Base-by-base conservation (phyloP, 805 yeast species). In the Candida qinlingensis region DNA sequence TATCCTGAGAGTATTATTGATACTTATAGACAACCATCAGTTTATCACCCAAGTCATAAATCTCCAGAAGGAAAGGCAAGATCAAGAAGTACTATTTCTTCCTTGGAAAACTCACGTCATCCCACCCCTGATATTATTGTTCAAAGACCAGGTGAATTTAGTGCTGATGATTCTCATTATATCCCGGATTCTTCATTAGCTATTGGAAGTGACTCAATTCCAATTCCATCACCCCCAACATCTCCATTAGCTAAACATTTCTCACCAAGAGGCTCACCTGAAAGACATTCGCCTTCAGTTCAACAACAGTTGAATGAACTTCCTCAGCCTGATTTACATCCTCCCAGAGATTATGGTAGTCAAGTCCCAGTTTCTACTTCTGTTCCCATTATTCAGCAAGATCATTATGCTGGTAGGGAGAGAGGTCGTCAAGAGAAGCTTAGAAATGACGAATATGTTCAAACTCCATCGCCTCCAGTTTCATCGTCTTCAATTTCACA, bases 1-100 rank as follows among this genome's bases (percentile, higher is more conserved):
- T 58, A 58, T 43, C 57, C 63, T 9, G 60, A 55, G 6, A 57
- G 61, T 42, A 58, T 61, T 29, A 56, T 59, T 41, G 63, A 59
- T 28, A 49, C 57, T 3, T 59, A 59, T 25, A 48, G 51, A 34
- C 48, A 44, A 19, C 54, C 56, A 10, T 44, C 54, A 5, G 37
- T 50, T 19, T 39, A 45, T 25, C 40, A 43, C 9, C 30, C 40
- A 7, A 54, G 53, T 26, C 46, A 44, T 28, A 19, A 28, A 8
- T 39, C 47, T 6, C 39, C 30, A 4, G 42, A 39, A 12, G 19
- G 19, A 19, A 19, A 19, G 19, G 19, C 19, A 19, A 19, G 19
- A 19, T 19, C 19, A 19, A 19, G 19, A 19, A 19, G 19, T 19
- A 19, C 19, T 19, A 19, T 19, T 19, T 19, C 19, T 19, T 19